A percentile compares a stretch with the other conserved stretches of the same genome.
phyloP scores from a whole-genome alignment of 495 filamentous ascomycete genomes.

The Penicillium simplicissimum region DNA sequence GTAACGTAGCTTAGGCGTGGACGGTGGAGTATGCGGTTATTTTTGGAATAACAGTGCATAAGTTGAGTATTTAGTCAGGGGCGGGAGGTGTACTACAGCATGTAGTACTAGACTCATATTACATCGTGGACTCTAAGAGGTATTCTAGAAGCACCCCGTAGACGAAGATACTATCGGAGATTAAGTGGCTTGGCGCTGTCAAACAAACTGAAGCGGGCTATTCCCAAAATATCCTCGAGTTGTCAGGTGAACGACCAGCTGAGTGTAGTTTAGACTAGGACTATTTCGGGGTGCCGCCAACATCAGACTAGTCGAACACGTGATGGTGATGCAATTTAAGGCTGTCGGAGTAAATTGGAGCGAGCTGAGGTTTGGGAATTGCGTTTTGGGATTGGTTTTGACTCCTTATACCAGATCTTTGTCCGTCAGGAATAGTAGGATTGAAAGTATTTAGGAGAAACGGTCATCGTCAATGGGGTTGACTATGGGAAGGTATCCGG shows the following conservation, averaged over 20 bases:
- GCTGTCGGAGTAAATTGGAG: background rate
- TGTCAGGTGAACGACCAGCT: background rate
- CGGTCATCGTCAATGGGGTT: no score
- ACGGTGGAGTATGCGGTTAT: constrained; percentile 5
- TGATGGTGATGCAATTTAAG: background rate
- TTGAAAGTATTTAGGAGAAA: no score
- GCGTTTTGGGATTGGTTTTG: no score
- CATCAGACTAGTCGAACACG: background rate
- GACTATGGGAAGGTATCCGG: no score
- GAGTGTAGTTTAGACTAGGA: background rate
- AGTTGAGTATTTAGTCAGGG: background rate
- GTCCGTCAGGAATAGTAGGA: no score
- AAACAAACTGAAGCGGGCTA: background rate
- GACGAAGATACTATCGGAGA: background rate
- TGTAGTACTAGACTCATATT: background rate
- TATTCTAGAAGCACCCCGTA: constrained; percentile 1
- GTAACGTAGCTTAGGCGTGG: background rate
- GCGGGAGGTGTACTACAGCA: background rate
- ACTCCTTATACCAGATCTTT: no score
- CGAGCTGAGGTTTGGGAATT: background rate
- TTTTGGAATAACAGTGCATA: constrained; percentile 13
- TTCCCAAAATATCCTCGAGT: background rate
- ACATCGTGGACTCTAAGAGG: background rate
- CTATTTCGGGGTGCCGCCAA: background rate
- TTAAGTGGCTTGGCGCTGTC: background rate